Conservation (phyloP, 257 asterid species). For the Lycium ferocissimum region DNA sequence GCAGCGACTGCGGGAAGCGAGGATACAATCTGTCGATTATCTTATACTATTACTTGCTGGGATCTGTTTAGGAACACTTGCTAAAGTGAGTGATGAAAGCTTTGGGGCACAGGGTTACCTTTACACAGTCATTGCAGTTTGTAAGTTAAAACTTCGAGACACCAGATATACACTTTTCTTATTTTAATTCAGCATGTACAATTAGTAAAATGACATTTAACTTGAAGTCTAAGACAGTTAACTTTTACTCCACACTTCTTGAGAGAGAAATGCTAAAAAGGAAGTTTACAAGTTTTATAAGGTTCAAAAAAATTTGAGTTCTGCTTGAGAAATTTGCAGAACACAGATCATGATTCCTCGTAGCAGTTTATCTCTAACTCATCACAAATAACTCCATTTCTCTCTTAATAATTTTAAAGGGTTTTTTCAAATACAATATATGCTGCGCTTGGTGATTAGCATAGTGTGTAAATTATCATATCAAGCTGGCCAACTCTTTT, state of each 20-base stretch:
- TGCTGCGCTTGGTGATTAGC: neutral
- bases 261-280: neutral
- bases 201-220: neutral
- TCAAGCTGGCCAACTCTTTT: conserved; percentile 18
- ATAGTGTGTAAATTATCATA: conserved; percentile 7
- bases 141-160: conserved; percentile 53
- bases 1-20: conserved; percentile 87
- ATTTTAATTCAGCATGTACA: neutral
- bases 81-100: conserved; percentile 73
- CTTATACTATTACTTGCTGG: conserved; percentile 92
- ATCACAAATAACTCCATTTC: neutral
- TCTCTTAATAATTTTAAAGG: neutral
- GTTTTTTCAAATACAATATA: conserved; percentile 16
- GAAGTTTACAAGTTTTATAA: neutral
- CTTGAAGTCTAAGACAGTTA: conserved; percentile 3
- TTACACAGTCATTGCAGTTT: conserved; percentile 87
- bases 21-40: conserved; percentile 76
- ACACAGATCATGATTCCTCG: neutral
- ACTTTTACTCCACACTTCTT: neutral
- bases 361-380: conserved; percentile 15
- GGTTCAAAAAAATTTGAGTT: neutral
- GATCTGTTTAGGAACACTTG: conserved; percentile 81
- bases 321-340: conserved; percentile 20
- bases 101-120: conserved; percentile 89
- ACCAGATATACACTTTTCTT: neutral